Evolutionary conservation across 2,329 filamentous ascomycete genomes (phyloP).

Genomic region (Cladosporium sp.): DNA sequence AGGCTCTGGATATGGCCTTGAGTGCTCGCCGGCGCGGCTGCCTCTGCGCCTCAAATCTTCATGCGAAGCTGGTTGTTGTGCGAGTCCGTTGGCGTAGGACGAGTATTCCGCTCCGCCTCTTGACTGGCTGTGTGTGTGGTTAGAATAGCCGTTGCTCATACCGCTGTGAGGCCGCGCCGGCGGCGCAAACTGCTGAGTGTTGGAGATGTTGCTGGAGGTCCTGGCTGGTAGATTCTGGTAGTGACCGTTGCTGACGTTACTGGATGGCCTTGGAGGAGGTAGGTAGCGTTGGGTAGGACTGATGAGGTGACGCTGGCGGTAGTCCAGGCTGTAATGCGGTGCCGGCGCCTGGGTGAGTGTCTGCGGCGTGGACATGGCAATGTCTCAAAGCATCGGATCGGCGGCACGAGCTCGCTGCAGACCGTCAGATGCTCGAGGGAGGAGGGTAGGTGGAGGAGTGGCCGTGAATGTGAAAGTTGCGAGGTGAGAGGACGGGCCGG

Average conservation of each 20-base stretch:
- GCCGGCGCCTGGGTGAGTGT: slow-evolving; percentile 28
- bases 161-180: slow-evolving; percentile 26
- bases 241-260: slow-evolving; percentile 28
- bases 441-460: neutral
- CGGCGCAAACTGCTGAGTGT: slow-evolving; percentile 20
- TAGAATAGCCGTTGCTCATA: slow-evolving; percentile 24
- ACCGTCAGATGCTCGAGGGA: neutral
- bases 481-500: neutral
- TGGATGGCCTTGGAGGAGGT: slow-evolving; percentile 28
- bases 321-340: slow-evolving; percentile 25
- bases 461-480: neutral
- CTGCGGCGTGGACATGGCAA: slow-evolving; percentile 27
- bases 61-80: slow-evolving; percentile 15
- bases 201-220: slow-evolving; percentile 28
- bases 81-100: slow-evolving; percentile 18
- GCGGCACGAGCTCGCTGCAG: slow-evolving; percentile 8
- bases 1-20: slow-evolving; percentile 11
- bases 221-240: slow-evolving; percentile 27
- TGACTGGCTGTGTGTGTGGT: slow-evolving; percentile 20
- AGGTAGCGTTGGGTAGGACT: slow-evolving; percentile 26
- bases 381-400: slow-evolving; percentile 12
- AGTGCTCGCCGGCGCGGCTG: slow-evolving; percentile 22
- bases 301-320: slow-evolving; percentile 26
- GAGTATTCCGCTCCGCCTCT: slow-evolving; percentile 10
- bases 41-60: slow-evolving; percentile 26